Conservation (phyloP, 441 rosid species). For the Macaranga tanarius region DNA sequence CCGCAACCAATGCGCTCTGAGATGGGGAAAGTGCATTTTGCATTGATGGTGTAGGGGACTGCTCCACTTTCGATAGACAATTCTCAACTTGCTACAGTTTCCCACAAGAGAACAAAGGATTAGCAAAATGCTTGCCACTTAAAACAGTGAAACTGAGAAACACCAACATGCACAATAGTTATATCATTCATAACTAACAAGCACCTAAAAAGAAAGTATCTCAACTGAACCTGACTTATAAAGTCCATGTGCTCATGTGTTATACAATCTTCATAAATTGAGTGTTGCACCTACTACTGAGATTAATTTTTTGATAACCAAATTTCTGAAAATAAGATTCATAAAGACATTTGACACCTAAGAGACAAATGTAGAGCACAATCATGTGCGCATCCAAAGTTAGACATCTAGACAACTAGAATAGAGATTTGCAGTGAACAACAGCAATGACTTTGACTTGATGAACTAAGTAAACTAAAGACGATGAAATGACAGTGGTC, state of each 20-base stretch:
- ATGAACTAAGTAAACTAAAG: too few relatives aligned
- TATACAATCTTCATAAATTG: background rate
- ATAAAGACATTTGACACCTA: background rate
- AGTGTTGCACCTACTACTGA: background rate
- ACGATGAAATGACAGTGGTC: too few relatives aligned
- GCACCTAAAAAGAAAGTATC: background rate
- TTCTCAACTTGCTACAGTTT: slow-evolving; percentile 64
- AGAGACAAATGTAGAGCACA: background rate
- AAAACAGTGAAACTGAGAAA: background rate
- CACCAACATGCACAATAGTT: background rate
- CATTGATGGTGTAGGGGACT: slow-evolving; percentile 75
- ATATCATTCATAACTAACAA: background rate
- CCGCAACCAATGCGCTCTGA: slow-evolving; percentile 64
- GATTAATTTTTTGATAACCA: background rate
- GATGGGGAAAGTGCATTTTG: slow-evolving; percentile 73
- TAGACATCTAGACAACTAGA: background rate
- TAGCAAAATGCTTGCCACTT: background rate
- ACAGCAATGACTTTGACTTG: background rate
- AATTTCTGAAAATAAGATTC: background rate
- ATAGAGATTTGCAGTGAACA: background rate
- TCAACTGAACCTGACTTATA: background rate
- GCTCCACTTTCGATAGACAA: slow-evolving; percentile 73
- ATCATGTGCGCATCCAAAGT: background rate
- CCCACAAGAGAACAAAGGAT: slow-evolving; percentile 6
- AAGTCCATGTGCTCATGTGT: background rate